These are phyloP conservation scores for Prunus salicina DNA, from an alignment of 306 rosid species.

Conservation along the genomic window DNA sequence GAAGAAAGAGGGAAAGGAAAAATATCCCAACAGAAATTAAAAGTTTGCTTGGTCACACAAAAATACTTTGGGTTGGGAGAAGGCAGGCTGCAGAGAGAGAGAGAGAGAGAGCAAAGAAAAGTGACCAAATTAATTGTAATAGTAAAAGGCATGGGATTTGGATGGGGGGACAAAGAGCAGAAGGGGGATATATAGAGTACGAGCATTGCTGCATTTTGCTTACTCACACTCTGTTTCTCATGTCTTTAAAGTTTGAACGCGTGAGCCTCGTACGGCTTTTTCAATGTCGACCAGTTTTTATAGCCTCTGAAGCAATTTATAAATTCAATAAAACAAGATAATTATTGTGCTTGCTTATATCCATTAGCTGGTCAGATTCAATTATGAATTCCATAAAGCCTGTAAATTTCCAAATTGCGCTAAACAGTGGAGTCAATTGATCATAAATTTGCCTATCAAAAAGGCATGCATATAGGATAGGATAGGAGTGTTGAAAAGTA, in stretches of 20 bases:
- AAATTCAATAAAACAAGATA: no score
- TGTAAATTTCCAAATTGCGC: not conserved
- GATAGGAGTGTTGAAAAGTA: no score
- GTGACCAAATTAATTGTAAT: not conserved
- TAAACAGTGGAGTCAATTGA: not conserved
- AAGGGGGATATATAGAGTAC: not conserved
- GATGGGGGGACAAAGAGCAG: not conserved
- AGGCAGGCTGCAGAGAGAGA: not conserved
- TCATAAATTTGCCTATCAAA: not conserved
- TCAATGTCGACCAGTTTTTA: not conserved
- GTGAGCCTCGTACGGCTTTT: conserved; percentile 1
- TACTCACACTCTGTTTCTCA: not conserved
- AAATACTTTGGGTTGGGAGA: no score
- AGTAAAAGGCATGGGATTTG: not conserved
- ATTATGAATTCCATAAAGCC: not conserved
- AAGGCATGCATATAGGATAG: not conserved
- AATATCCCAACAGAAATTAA: not conserved
- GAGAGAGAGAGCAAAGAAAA: not conserved
- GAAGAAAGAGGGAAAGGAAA: not conserved
- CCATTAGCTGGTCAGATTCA: not conserved
- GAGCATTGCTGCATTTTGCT: not conserved
- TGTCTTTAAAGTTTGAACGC: not conserved
- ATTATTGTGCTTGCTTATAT: no score
- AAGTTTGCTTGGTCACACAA: not conserved
- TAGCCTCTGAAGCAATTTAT: not conserved